A percentile compares a stretch with the other conserved stretches of the same genome.
Evolutionary conservation across 1,284 basidiomycete genomes (phyloP).

Genomic region (Mycosarcoma mackinlayi): DNA sequence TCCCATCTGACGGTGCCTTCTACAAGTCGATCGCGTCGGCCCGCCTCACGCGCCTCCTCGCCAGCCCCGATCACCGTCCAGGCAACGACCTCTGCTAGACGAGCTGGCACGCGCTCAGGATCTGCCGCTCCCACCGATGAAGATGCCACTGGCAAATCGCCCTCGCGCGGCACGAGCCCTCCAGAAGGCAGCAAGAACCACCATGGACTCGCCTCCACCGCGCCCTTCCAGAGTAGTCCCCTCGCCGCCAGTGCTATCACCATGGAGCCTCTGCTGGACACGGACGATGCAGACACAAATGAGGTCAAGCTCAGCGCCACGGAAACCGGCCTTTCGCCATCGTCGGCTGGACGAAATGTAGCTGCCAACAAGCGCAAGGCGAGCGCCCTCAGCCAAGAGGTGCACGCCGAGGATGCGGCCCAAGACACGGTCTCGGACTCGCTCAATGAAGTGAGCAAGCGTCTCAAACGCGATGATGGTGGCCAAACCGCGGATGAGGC

Average conservation of each 20-base stretch:
- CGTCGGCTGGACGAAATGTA: background rate
- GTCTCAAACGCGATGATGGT: slow-evolving; percentile 19
- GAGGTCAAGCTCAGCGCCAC: background rate
- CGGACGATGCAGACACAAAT: slow-evolving; percentile 27
- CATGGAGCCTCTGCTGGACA: slow-evolving; percentile 46
- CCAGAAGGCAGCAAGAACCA: slow-evolving; percentile 41
- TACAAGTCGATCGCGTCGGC: slow-evolving; percentile 40
- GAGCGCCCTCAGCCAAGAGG: slow-evolving; percentile 45
- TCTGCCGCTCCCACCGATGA: slow-evolving; percentile 33
- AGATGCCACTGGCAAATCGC: slow-evolving; percentile 15
- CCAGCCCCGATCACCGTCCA: slow-evolving; percentile 35
- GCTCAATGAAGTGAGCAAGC: slow-evolving; percentile 33
- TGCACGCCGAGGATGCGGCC: slow-evolving; percentile 15
- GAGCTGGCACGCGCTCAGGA: slow-evolving; percentile 26
- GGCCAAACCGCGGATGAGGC: slow-evolving; percentile 6
- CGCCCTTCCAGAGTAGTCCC: slow-evolving; percentile 49
- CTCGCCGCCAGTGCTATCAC: slow-evolving; percentile 50
- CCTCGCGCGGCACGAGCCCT: slow-evolving; percentile 38
- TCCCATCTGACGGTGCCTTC: slow-evolving; percentile 31
- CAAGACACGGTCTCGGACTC: background rate
- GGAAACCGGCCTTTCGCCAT: too few relatives aligned
- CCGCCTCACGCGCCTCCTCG: slow-evolving; percentile 40
- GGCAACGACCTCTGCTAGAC: slow-evolving; percentile 9
- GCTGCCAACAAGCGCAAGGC: slow-evolving; percentile 42
- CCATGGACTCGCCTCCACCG: slow-evolving; percentile 38